Percentiles rank a stretch among this genome's conserved stretches.
phyloP scores from a whole-genome alignment of 371 early-diverging fungal genomes.

The Rozella allomycis region DNA sequence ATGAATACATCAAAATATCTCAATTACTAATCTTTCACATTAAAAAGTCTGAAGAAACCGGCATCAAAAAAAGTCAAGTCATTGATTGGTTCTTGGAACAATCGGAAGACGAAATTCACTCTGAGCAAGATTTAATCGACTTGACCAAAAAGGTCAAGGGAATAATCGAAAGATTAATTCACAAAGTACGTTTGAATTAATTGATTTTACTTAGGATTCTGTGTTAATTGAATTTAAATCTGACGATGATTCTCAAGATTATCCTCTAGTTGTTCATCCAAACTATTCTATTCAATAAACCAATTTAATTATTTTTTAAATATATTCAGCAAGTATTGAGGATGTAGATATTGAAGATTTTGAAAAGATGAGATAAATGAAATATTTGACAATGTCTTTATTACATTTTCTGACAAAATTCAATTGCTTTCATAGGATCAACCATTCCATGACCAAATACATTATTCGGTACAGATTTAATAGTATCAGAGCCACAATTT shows the following conservation, averaged over 20 bases:
- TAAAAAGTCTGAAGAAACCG: slow-evolving; percentile 32
- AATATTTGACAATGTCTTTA: no score
- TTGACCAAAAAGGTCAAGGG: slow-evolving; percentile 46
- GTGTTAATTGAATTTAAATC: not conserved
- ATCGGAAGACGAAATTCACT: slow-evolving; percentile 37
- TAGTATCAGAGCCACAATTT: slow-evolving; percentile 2
- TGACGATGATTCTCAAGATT: not conserved
- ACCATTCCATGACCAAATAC: slow-evolving; percentile 2
- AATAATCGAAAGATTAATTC: slow-evolving; percentile 40
- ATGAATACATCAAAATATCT: slow-evolving; percentile 53
- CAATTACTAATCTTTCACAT: slow-evolving; percentile 25
- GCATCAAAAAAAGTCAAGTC: slow-evolving; percentile 10
- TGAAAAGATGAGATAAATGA: no score
- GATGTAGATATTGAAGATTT: no score
- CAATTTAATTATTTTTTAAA: no score
- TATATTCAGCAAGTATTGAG: no score
- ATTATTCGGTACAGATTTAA: slow-evolving; percentile 1
- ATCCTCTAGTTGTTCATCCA: no score
- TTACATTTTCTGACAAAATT: no score
- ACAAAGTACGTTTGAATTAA: slow-evolving; percentile 6
- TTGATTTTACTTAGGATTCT: no score
- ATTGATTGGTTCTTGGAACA: slow-evolving; percentile 53
- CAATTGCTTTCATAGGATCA: slow-evolving; percentile 1
- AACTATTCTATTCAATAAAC: no score
- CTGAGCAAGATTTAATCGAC: slow-evolving; percentile 38